Base-by-base conservation (phyloP, 2,329 filamentous ascomycete species). In the Trichoderma asperellum region DNA sequence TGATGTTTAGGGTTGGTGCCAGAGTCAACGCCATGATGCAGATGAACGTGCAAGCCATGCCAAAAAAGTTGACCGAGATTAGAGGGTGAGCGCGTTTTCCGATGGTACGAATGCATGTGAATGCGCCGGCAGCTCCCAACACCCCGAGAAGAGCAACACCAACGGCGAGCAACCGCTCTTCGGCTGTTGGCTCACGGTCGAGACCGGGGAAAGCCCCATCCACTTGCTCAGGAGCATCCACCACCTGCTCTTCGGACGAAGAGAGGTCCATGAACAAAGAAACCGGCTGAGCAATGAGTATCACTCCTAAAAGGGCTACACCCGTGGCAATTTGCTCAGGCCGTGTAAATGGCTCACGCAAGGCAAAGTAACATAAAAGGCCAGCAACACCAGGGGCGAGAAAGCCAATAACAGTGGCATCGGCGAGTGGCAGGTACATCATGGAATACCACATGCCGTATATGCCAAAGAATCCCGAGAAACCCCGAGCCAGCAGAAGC, bases 351-450 rank as follows among this genome's bases (percentile, higher is more conserved):
- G 91, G 91, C 74, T 97, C 93, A 63, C 89, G 87, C 21, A 90
- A 80, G 47, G 94, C 80, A 68, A 94, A 83, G 43, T 91, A 93
- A 77, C 93, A 97, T 21, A 91, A 86, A 81, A 94, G 93, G 69
- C 92, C 93, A 24, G 92, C 88, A 6, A 96, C 84, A 16, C 90
- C 91, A 0, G 94, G 94, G 0, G 91, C 88, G 6, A 97, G 85
- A 77, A 97, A 97, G 10, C 93, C 96, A 65, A 97, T 91, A 40
- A 97, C 94, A 0, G 92, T 96, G 2, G 94, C 93, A 77, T 97
- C 94, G 18, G 93, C 91, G 2, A 97, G 85, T 0, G 93, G 92
- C 3, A 97, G 86, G 74, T 96, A 96, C 76, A 92, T 86, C 69
- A 85, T 85, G 12, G 82, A 85, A 72, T 81, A 85, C 84, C 83